Conservation (phyloP, 805 yeast genomes). For the Teunomyces lycoperdinae region DNA sequence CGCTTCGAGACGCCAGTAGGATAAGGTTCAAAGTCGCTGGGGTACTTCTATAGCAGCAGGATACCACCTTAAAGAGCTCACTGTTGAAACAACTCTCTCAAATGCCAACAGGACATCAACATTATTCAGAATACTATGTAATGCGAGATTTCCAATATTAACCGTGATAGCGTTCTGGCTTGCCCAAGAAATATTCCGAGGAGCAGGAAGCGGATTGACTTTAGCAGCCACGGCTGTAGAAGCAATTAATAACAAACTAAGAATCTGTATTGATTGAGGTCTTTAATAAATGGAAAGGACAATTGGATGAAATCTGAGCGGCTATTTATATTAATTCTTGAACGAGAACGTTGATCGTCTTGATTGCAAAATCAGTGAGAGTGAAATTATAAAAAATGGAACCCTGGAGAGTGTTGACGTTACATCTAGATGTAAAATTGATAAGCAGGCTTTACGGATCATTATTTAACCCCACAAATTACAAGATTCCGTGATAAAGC, state of each 20-base stretch:
- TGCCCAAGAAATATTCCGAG: slow-evolving; percentile 17
- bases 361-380: no score
- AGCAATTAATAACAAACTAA: not conserved
- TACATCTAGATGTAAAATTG: not conserved
- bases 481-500: not conserved
- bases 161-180: slow-evolving; percentile 4
- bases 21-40: slow-evolving; percentile 16
- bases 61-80: slow-evolving; percentile 27
- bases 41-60: slow-evolving; percentile 32
- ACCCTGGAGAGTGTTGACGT: not conserved
- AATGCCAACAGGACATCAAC: slow-evolving; percentile 22
- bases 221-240: not conserved
- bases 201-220: slow-evolving; percentile 23
- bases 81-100: slow-evolving; percentile 15
- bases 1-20: slow-evolving; percentile 8
- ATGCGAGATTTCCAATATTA: slow-evolving; percentile 3
- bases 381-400: not conserved
- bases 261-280: not conserved
- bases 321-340: not conserved
- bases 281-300: not conserved
- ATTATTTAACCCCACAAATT: not conserved
- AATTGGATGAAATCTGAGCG: no score
- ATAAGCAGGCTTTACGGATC: not conserved
- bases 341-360: no score
- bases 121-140: slow-evolving; percentile 5